phyloP scores from a whole-genome alignment of 2,329 filamentous ascomycete genomes.

The Colletotrichum sp. region DNA sequence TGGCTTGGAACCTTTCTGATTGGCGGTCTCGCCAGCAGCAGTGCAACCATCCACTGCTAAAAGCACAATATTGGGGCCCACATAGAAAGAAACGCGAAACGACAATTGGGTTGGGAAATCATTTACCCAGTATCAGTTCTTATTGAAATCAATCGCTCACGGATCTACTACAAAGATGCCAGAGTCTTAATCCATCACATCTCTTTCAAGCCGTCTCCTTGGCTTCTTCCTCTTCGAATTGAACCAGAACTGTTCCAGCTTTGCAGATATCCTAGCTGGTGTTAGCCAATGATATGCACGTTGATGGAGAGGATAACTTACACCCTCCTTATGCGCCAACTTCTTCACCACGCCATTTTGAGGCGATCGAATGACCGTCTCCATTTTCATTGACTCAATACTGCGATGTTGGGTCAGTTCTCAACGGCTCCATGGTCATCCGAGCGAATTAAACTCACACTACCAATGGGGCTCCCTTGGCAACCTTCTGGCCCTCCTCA shows the following conservation, averaged over 20 bases:
- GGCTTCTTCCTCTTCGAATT: conserved; percentile 63
- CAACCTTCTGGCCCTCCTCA: conserved; percentile 78
- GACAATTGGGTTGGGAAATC: background rate
- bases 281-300: conserved; percentile 22
- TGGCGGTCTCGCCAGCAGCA: background rate
- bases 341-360: conserved; percentile 75
- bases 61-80: background rate
- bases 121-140: background rate
- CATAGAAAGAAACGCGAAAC: background rate
- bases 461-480: conserved; percentile 85
- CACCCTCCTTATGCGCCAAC: conserved; percentile 76
- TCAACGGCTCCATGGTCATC: background rate
- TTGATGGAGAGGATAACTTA: conserved; percentile 46
- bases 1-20: conserved; percentile 70
- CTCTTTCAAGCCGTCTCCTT: conserved; percentile 3
- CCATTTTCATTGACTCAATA: conserved; percentile 92
- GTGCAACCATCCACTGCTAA: background rate
- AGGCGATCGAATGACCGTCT: conserved; percentile 81
- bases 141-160: background rate
- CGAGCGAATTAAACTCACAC: conserved; percentile 60
- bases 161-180: background rate
- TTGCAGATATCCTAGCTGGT: conserved; percentile 73
- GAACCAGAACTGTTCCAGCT: conserved; percentile 74
- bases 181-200: background rate
- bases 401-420: conserved; percentile 40